Percentiles rank a stretch among this genome's conserved stretches.
Conservation (phyloP, 2,329 filamentous ascomycete species). For the Colletotrichum sojae region DNA sequence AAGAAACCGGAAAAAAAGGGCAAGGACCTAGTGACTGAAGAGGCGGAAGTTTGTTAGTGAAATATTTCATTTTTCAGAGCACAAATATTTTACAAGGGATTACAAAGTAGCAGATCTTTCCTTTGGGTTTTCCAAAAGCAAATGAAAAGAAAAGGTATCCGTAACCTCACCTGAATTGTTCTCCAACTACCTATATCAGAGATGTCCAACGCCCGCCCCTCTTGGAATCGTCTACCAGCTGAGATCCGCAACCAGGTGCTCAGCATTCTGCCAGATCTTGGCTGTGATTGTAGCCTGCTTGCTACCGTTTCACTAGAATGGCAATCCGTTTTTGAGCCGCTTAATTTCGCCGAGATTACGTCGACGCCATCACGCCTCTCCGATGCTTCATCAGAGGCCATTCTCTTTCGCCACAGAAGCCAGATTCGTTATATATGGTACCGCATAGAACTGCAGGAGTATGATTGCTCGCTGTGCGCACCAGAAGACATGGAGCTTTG, state of each 20-base stretch:
- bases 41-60: too few relatives aligned
- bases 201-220: constrained; percentile 39
- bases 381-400: constrained; percentile 40
- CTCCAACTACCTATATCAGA: too few relatives aligned
- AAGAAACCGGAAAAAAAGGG: too few relatives aligned
- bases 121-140: too few relatives aligned
- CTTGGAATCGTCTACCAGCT: constrained; percentile 40
- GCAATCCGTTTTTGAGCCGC: constrained; percentile 45
- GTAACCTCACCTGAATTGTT: too few relatives aligned
- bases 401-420: constrained; percentile 44
- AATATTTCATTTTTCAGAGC: too few relatives aligned
- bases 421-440: constrained; percentile 49
- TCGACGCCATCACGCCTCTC: constrained; percentile 44
- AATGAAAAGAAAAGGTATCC: too few relatives aligned
- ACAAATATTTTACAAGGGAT: too few relatives aligned
- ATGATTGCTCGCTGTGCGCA: constrained; percentile 43
- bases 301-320: constrained; percentile 44
- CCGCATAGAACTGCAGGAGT: constrained; percentile 47
- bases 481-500: constrained; percentile 34
- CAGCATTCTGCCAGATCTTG: constrained; percentile 41
- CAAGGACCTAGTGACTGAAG: too few relatives aligned
- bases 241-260: constrained; percentile 42
- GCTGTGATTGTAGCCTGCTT: constrained; percentile 41
- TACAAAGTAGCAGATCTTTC: too few relatives aligned
- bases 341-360: constrained; percentile 47